Evolutionary conservation across 345 rosid genomes (phyloP).

Genomic region (Garcia nutans): DNA sequence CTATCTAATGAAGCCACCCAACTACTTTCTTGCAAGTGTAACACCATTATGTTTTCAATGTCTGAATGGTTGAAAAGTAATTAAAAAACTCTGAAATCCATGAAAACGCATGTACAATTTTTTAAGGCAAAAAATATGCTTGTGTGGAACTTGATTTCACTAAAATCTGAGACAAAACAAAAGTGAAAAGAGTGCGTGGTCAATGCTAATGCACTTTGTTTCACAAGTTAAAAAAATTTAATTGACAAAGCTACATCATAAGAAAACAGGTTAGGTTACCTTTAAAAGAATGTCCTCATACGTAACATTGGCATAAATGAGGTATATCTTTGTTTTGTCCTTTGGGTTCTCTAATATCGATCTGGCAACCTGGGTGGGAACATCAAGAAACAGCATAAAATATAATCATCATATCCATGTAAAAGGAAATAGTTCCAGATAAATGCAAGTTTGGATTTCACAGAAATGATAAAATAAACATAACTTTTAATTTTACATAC

Average conservation of each 20-base stretch:
- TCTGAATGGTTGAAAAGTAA: not conserved
- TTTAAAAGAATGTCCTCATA: constrained; percentile 86
- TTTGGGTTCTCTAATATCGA: constrained; percentile 87
- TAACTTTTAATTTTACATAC: constrained; percentile 37
- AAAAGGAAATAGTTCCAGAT: not conserved
- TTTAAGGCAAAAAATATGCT: not conserved
- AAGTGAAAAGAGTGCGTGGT: not conserved
- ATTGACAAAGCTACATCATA: not conserved
- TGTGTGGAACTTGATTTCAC: not conserved
- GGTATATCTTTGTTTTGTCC: constrained; percentile 77
- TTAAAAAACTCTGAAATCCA: not conserved
- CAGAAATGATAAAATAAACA: not conserved
- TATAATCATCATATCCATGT: constrained; percentile 4
- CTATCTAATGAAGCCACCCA: not conserved
- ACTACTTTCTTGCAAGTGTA: not conserved
- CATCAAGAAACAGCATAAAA: constrained; percentile 14
- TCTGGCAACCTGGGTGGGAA: constrained; percentile 65
- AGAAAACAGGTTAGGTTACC: constrained; percentile 42
- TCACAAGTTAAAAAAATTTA: not conserved
- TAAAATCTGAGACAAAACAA: not conserved
- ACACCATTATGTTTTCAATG: not conserved
- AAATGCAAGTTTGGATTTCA: constrained; percentile 4
- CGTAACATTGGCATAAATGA: constrained; percentile 88
- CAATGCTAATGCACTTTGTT: not conserved
- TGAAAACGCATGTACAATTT: not conserved